phyloP scores from a whole-genome alignment of 495 filamentous ascomycete species.

The Echria macrotheca region DNA sequence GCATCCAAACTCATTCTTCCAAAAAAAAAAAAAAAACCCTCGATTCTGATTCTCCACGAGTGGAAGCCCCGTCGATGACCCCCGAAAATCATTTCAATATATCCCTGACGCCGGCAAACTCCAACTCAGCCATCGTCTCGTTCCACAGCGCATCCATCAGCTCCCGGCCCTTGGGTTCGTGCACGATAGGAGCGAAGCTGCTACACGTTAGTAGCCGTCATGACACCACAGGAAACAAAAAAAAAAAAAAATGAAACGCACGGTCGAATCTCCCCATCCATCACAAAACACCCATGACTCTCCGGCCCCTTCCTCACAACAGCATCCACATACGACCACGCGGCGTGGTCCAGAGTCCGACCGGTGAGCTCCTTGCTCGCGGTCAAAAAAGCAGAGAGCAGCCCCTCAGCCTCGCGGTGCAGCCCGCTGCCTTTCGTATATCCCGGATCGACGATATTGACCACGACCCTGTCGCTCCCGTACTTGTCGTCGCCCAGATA shows the following conservation, averaged over 20 bases:
- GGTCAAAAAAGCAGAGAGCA: background rate
- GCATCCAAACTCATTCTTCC: too few species aligned
- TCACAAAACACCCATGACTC: conserved; percentile 29
- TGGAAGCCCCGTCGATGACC: too few species aligned
- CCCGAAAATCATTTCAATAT: too few species aligned
- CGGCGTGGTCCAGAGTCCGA: conserved; percentile 26
- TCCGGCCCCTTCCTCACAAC: conserved; percentile 33
- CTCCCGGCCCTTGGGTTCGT: background rate
- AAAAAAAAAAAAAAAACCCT: too few species aligned
- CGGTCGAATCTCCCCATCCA: conserved; percentile 5
- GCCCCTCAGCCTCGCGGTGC: background rate
- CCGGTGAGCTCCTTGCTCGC: conserved; percentile 11
- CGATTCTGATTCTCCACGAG: too few species aligned
- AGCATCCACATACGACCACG: conserved; percentile 35
- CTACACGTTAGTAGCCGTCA: background rate
- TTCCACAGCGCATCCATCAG: conserved; percentile 12
- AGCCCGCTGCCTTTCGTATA: conserved; percentile 12
- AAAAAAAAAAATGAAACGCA: background rate
- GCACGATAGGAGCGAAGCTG: conserved; percentile 1
- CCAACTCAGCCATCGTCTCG: conserved; percentile 11
- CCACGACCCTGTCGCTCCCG: conserved; percentile 33
- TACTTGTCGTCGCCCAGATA: background rate
- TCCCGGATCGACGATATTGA: conserved; percentile 37
- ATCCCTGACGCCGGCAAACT: conserved; percentile 8
- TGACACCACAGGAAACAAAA: background rate